Conservation (phyloP, 176 grass and related monocot genomes). For the sorghum (Sorghum bicolor) region Sorghum_bicolor_NCBIv3 NC_012873.2:51737501-51738000, state of each 20-base stretch:
- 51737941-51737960: too few species aligned
- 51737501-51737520: slow-evolving; percentile 32
- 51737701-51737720: slow-evolving; percentile 21
- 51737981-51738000: slow-evolving; percentile 48
- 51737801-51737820: slow-evolving; percentile 56
- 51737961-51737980: slow-evolving; percentile 55
- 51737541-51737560: slow-evolving; percentile 42
- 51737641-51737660: slow-evolving; percentile 66
- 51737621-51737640: slow-evolving; percentile 48
- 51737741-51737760: slow-evolving; percentile 44
- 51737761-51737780: not conserved
- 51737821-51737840: slow-evolving; percentile 57
- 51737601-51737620: slow-evolving; percentile 36
- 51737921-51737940: not conserved
- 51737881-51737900: slow-evolving; percentile 47
- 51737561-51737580: slow-evolving; percentile 26
- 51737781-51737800: not conserved
- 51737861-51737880: slow-evolving; percentile 32
- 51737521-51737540: slow-evolving; percentile 44
- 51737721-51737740: slow-evolving; percentile 58
- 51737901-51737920: slow-evolving; percentile 42
- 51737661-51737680: slow-evolving; percentile 53
- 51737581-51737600: slow-evolving; percentile 38
- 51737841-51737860: slow-evolving; percentile 27
- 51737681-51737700: slow-evolving; percentile 47